phyloP scores from a whole-genome alignment of 306 rosid species.

The Rosa rugosa region DNA sequence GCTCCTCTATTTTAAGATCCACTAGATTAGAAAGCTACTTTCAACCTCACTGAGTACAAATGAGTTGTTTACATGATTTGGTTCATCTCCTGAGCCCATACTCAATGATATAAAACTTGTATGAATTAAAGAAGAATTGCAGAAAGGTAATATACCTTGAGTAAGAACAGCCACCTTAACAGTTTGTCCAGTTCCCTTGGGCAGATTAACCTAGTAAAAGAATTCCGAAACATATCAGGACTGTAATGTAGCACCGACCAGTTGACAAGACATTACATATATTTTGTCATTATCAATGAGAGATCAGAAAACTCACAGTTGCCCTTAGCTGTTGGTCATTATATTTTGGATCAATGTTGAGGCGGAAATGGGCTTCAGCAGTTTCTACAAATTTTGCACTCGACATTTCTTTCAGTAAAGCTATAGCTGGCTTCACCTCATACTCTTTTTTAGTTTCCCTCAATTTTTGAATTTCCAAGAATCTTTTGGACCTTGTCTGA shows the following conservation, averaged over 20 bases:
- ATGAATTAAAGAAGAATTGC: neutral
- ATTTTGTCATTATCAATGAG: slow-evolving; percentile 8
- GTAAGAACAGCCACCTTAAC: slow-evolving; percentile 95
- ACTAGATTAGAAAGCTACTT: neutral
- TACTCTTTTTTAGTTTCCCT: slow-evolving; percentile 86
- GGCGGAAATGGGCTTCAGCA: slow-evolving; percentile 98
- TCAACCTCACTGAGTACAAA: neutral
- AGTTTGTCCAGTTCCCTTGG: slow-evolving; percentile 95
- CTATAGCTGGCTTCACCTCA: slow-evolving; percentile 67
- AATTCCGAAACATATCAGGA: slow-evolving; percentile 19
- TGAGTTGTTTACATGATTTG: neutral
- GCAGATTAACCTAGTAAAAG: slow-evolving; percentile 74
- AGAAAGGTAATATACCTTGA: slow-evolving; percentile 60
- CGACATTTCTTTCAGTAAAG: slow-evolving; percentile 70
- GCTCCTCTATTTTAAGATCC: neutral
- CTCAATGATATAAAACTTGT: neutral
- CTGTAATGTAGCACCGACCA: slow-evolving; percentile 7
- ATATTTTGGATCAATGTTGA: slow-evolving; percentile 94
- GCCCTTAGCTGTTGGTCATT: slow-evolving; percentile 98
- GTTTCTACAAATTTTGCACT: slow-evolving; percentile 80
- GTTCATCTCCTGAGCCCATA: neutral
- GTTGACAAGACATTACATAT: neutral
- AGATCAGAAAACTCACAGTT: slow-evolving; percentile 63
- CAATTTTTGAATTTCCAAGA: slow-evolving; percentile 90
- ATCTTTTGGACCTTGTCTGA: slow-evolving; percentile 86